Conservation (phyloP, 2,329 filamentous ascomycete species). For the Stylonectria norvegica region DNA sequence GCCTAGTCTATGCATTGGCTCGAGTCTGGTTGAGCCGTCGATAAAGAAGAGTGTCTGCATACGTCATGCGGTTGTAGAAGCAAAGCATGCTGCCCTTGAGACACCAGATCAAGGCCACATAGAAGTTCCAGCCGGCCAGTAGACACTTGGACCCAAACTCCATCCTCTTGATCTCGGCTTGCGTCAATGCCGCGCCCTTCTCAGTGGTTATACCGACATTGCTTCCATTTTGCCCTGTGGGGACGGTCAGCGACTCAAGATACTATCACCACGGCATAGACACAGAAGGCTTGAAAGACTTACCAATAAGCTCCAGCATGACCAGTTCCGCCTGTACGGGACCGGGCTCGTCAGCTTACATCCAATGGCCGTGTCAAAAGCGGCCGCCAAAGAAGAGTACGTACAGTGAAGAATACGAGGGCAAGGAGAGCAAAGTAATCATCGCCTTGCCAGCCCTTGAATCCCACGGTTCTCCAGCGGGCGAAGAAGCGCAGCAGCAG, state of each 20-base stretch:
- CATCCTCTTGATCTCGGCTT: slow-evolving; percentile 26
- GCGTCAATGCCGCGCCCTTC: slow-evolving; percentile 28
- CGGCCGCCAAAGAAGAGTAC: slow-evolving; percentile 6
- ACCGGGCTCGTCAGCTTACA: slow-evolving; percentile 1
- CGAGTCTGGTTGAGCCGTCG: background rate
- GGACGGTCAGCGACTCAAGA: background rate
- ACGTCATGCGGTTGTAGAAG: slow-evolving; percentile 43
- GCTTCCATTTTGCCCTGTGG: slow-evolving; percentile 36
- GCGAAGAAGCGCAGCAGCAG: slow-evolving; percentile 39
- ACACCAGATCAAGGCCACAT: slow-evolving; percentile 41
- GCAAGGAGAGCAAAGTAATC: slow-evolving; percentile 39
- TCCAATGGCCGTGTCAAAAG: background rate
- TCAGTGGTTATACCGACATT: slow-evolving; percentile 36
- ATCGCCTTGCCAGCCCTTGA: slow-evolving; percentile 41
- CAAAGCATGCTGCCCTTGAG: slow-evolving; percentile 43
- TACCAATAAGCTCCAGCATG: slow-evolving; percentile 36
- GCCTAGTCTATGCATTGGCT: slow-evolving; percentile 1
- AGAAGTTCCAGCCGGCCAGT: slow-evolving; percentile 39
- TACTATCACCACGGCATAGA: slow-evolving; percentile 3
- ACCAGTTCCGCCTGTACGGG: slow-evolving; percentile 22
- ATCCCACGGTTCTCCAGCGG: slow-evolving; percentile 37
- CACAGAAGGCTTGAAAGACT: slow-evolving; percentile 2
- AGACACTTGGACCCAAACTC: slow-evolving; percentile 35
- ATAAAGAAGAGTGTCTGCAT: slow-evolving; percentile 14
- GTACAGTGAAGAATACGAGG: slow-evolving; percentile 38